Conservation (phyloP, 108 stramenopile species). For the Aurantiochytrium sp. region DNA sequence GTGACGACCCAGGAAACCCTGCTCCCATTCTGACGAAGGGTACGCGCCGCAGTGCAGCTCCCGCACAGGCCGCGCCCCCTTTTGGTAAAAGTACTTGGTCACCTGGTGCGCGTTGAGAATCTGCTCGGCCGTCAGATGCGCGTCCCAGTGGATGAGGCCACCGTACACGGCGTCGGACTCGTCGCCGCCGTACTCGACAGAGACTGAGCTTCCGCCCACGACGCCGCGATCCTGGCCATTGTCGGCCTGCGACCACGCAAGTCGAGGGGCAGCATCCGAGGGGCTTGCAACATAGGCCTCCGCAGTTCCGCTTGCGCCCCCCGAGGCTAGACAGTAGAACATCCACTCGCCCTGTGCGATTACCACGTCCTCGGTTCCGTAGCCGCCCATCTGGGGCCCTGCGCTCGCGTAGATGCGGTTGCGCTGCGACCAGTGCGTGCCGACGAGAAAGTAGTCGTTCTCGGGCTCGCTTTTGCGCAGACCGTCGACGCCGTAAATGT, state of each 20-base stretch:
- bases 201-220: not conserved
- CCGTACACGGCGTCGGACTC: not conserved
- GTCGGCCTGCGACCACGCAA: not conserved
- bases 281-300: constrained; percentile 10
- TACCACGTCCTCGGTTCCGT: not conserved
- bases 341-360: not conserved
- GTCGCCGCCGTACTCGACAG: not conserved
- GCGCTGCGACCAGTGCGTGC: not conserved
- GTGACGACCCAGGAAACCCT: not conserved
- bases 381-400: not conserved
- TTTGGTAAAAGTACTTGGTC: not conserved
- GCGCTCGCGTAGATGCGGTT: not conserved
- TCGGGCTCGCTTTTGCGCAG: not conserved
- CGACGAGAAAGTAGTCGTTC: constrained; percentile 4
- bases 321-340: not conserved
- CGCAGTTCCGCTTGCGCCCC: not conserved
- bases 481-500: constrained; percentile 13
- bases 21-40: not conserved
- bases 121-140: not conserved
- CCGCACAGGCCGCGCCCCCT: not conserved
- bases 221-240: not conserved
- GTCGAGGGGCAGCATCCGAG: not conserved
- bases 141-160: not conserved
- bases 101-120: constrained; percentile 1
- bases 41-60: constrained; percentile 14